Evolutionary conservation across 345 rosid genomes (phyloP).

Genomic region (Litchi chinensis): DNA sequence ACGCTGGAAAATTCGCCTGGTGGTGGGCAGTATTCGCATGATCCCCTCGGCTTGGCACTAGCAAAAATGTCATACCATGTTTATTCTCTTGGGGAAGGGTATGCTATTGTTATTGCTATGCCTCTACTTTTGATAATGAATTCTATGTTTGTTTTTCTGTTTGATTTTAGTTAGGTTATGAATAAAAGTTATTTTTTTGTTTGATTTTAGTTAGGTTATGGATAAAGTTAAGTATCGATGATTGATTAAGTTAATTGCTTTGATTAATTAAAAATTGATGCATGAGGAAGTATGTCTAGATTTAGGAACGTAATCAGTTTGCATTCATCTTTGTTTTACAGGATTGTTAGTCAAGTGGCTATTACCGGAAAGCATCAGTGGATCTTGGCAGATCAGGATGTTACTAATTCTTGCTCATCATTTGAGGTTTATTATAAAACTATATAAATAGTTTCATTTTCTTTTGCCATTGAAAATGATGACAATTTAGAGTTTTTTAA

Average conservation of each 20-base stretch:
- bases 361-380: slow-evolving; percentile 75
- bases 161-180: background rate
- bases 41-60: slow-evolving; percentile 74
- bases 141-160: background rate
- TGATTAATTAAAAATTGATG: background rate
- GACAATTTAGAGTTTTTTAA: background rate
- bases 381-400: slow-evolving; percentile 61
- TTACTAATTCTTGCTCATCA: slow-evolving; percentile 44
- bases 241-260: background rate
- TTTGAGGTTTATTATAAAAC: slow-evolving; percentile 51
- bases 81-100: slow-evolving; percentile 95
- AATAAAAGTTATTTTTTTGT: no score
- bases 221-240: background rate
- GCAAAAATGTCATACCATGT: slow-evolving; percentile 89
- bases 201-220: background rate
- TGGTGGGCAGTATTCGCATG: slow-evolving; percentile 39
- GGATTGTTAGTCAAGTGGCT: slow-evolving; percentile 89
- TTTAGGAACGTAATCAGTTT: background rate
- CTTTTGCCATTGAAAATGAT: background rate
- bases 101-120: slow-evolving; percentile 14
- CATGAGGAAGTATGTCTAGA: background rate
- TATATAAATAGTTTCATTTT: background rate
- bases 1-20: slow-evolving; percentile 39
- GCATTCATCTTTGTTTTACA: slow-evolving; percentile 37
- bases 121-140: slow-evolving; percentile 18